A percentile compares a stretch with the other conserved stretches of the same genome.
phyloP scores from a whole-genome alignment of 1,284 basidiomycete genomes.

The Moesziomyces globuligerus region DNA sequence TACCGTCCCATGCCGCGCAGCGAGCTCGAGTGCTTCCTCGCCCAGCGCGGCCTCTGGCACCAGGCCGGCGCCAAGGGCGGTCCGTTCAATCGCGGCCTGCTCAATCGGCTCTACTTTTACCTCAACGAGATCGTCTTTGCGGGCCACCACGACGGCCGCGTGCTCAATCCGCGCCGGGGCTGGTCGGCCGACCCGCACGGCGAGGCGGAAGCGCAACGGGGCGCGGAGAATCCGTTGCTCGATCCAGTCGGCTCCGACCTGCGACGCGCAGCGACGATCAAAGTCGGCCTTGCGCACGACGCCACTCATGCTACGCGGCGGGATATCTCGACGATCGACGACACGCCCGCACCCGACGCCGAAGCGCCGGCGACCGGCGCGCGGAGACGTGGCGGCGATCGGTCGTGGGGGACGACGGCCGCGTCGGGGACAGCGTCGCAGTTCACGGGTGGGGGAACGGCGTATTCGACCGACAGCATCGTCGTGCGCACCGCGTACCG shows the following conservation, averaged over 20 bases:
- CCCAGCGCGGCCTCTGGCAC: constrained; percentile 74
- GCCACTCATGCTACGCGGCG: constrained; percentile 73
- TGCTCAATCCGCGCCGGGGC: constrained; percentile 11
- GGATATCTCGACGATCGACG: constrained; percentile 74
- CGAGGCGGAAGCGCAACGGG: background rate
- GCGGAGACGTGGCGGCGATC: constrained; percentile 68
- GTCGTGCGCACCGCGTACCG: constrained; percentile 44
- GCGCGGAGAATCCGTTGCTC: constrained; percentile 16
- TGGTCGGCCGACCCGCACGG: constrained; percentile 11
- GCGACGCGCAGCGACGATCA: constrained; percentile 37
- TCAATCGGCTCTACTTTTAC: constrained; percentile 80
- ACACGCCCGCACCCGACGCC: constrained; percentile 54
- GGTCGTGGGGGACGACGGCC: constrained; percentile 71
- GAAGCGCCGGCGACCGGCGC: too few relatives aligned
- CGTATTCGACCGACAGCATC: constrained; percentile 73
- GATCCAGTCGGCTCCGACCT: constrained; percentile 36
- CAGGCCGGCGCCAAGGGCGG: constrained; percentile 69
- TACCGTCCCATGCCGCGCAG: constrained; percentile 78
- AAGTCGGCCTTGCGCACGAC: constrained; percentile 72
- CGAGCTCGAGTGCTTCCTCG: constrained; percentile 75
- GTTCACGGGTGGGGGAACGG: constrained; percentile 77
- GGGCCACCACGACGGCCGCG: constrained; percentile 21
- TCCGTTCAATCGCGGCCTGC: constrained; percentile 76
- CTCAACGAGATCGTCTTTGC: constrained; percentile 78
- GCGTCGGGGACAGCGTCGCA: constrained; percentile 56